Percentiles rank a stretch among this genome's conserved stretches.
phyloP scores from a whole-genome alignment of 176 grass and related monocot genomes.

The Triticum dicoccoides region DNA sequence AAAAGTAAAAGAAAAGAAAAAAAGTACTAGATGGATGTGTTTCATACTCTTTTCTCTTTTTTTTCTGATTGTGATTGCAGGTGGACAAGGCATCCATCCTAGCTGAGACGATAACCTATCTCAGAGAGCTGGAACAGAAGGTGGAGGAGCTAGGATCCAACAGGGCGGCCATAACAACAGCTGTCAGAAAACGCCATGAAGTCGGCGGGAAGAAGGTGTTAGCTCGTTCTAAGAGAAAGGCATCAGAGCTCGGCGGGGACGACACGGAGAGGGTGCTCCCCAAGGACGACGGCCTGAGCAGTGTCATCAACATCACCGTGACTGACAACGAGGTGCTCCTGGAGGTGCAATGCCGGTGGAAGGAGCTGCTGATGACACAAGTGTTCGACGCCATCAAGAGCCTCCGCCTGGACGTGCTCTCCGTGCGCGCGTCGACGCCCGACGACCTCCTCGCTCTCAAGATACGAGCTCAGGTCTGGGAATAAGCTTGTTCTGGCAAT shows the following conservation, averaged over 20 bases:
- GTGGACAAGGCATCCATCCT: slow-evolving; percentile 86
- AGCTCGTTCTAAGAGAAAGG: slow-evolving; percentile 28
- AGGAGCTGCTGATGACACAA: slow-evolving; percentile 58
- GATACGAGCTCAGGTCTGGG: slow-evolving; percentile 71
- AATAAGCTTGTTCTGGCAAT: too few relatives aligned
- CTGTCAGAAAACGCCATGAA: slow-evolving; percentile 11
- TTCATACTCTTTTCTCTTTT: not conserved
- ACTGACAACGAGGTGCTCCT: slow-evolving; percentile 51
- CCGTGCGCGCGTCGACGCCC: slow-evolving; percentile 56
- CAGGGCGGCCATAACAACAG: not conserved
- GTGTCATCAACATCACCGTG: slow-evolving; percentile 61
- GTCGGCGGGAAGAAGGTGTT: not conserved
- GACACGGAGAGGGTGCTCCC: slow-evolving; percentile 18
- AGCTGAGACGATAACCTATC: slow-evolving; percentile 63
- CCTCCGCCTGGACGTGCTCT: slow-evolving; percentile 66
- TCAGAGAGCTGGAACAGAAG: slow-evolving; percentile 64
- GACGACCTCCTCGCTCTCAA: slow-evolving; percentile 43
- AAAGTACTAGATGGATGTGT: too few relatives aligned
- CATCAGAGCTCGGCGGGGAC: not conserved
- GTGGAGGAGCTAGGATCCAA: slow-evolving; percentile 61
- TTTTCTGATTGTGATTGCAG: slow-evolving; percentile 18
- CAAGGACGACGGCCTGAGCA: slow-evolving; percentile 42
- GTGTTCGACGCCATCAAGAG: slow-evolving; percentile 65
- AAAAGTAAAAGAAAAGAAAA: too few relatives aligned
- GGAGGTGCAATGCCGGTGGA: slow-evolving; percentile 69